Evolutionary conservation across 2,329 filamentous ascomycete genomes (phyloP), one percentile per base, ranked within the genome.

Genomic region (Sporothrix brasiliensis): DNA sequence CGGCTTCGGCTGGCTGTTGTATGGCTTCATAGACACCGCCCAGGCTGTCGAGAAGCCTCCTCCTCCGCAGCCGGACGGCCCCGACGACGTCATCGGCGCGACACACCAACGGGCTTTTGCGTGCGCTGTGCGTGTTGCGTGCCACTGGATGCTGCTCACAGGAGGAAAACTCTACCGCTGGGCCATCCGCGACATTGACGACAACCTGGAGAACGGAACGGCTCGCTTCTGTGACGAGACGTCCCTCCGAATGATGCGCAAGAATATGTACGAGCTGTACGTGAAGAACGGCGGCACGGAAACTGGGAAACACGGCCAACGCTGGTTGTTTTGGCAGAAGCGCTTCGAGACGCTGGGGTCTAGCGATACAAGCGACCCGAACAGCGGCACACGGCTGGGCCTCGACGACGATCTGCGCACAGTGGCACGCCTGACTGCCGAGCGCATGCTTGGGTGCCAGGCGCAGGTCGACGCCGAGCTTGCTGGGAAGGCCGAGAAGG

Each of bases 321-420:
- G 58, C 21, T 63, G 58, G 58, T 21, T 27, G 58, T 63, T 63
- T 16, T 63, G 58, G 58, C 39, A 63, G 58, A 63, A 47, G 21
- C 58, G 58, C n/a, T 44, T 63, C 21, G 58, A 63, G 39, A 10
- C 21, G 13, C 39, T 63, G n/a, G 58, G 39, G 14, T 63, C 58
- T 21, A 19, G 44, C 21, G n/a, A 63, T 19, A 39, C 47, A 9
- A 47, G 24, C n/a, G 58, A 63, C 41, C 58, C 58, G 58, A 11
- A 63, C 41, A 63, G 58, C 39, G 58, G 58, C 19, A 47, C 16
- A 3, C 41, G 21, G n/a, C 39, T 63, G n/a, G 58, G 58, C 11
- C 58, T 63, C 13, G 58, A 63, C 7, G 58, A 63, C 14, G n/a
- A 24, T 3, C 58, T 63, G 58, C 58, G 58, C 21, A 39, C 58